Evolutionary conservation across 495 filamentous ascomycete genomes (phyloP).

Genomic region (Lasiosphaeria ovina): DNA sequence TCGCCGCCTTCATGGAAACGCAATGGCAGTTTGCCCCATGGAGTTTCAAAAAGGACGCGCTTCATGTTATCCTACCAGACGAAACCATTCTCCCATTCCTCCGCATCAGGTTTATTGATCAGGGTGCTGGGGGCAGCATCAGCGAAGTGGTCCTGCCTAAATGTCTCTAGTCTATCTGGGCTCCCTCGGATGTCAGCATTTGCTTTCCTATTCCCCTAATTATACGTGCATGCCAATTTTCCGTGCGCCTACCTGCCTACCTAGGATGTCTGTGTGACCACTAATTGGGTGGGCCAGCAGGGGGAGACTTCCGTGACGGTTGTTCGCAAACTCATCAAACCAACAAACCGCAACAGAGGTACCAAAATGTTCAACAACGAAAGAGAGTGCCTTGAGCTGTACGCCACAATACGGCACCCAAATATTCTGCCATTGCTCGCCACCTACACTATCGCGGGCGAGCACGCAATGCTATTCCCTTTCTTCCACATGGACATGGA

Average conservation of each 20-base stretch:
- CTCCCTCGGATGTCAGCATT: too few species aligned
- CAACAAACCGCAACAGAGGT: not conserved
- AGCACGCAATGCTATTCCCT: not conserved
- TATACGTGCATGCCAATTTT: too few species aligned
- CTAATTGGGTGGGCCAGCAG: too few species aligned
- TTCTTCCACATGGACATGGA: not conserved
- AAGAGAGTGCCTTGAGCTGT: not conserved
- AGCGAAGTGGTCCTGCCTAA: not conserved
- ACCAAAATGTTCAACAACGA: not conserved
- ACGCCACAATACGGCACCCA: not conserved
- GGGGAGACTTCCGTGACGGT: not conserved
- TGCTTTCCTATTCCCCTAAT: not conserved
- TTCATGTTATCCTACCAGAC: not conserved
- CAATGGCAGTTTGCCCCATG: conserved; percentile 6
- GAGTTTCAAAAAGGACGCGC: not conserved
- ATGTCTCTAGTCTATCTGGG: not conserved
- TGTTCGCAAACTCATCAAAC: not conserved
- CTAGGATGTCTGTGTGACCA: too few species aligned
- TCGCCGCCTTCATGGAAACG: not conserved
- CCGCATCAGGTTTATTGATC: not conserved
- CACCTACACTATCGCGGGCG: not conserved
- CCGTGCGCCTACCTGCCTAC: too few species aligned
- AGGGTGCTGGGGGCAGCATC: not conserved
- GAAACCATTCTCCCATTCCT: not conserved
- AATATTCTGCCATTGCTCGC: not conserved